Evolutionary conservation across 1,139 yeast species (phyloP).

Genomic region (Diutina ranongensis): DNA sequence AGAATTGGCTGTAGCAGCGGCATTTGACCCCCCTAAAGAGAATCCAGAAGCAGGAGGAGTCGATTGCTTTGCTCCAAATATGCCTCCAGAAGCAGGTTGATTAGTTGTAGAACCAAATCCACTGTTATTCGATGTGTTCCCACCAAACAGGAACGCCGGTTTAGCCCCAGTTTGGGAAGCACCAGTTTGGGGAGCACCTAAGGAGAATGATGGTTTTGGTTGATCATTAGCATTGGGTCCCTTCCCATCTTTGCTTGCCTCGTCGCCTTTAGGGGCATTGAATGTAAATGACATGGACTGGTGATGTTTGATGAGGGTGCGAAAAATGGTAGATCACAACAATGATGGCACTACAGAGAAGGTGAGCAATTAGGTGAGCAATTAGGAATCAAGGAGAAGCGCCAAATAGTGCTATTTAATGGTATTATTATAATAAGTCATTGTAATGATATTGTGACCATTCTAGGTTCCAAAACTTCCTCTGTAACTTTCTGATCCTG

Average conservation of each 20-base stretch:
- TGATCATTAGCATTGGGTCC: neutral
- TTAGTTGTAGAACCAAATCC: slow-evolving; percentile 4
- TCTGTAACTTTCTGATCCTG: too few relatives aligned
- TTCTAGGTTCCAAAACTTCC: too few relatives aligned
- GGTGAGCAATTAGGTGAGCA: too few relatives aligned
- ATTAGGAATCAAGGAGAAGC: too few relatives aligned
- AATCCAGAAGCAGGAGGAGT: slow-evolving; percentile 10
- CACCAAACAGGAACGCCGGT: slow-evolving; percentile 7
- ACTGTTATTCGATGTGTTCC: neutral
- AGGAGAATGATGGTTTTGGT: slow-evolving; percentile 7
- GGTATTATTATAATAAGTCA: too few relatives aligned
- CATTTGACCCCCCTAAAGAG: too few relatives aligned
- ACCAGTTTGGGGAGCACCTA: slow-evolving; percentile 2
- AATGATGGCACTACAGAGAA: too few relatives aligned
- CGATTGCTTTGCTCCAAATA: neutral
- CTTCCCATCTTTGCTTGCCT: neutral
- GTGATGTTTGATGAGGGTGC: neutral
- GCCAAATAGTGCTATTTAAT: too few relatives aligned
- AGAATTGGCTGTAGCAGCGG: too few relatives aligned
- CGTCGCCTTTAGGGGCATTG: neutral
- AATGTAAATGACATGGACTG: neutral
- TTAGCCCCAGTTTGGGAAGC: neutral
- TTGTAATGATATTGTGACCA: too few relatives aligned
- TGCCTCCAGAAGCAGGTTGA: neutral
- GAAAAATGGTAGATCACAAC: neutral